These are phyloP conservation scores for Massarina eburnea DNA, from an alignment of 2,329 filamentous ascomycete species.

Conservation along the genomic window DNA sequence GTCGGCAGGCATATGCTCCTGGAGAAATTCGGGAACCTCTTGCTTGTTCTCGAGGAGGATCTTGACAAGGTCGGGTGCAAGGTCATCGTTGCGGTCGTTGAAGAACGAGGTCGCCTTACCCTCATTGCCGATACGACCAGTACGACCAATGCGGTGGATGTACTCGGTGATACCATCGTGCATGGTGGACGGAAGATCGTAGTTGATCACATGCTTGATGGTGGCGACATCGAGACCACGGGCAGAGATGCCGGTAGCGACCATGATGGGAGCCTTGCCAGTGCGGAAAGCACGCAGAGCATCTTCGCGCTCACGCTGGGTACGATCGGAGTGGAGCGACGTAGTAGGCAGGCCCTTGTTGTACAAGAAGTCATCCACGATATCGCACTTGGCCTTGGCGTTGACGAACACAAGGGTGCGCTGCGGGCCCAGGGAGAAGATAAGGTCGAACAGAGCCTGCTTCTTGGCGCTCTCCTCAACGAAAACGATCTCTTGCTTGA, in stretches of 20 bases:
- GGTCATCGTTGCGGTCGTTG: constrained; percentile 71
- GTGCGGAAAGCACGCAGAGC: constrained; percentile 81
- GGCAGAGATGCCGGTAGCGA: constrained; percentile 83
- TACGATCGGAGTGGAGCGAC: constrained; percentile 85
- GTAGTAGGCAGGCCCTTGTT: constrained; percentile 78
- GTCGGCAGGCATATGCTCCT: constrained; percentile 63
- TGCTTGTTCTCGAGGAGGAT: constrained; percentile 80
- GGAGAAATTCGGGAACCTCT: constrained; percentile 78
- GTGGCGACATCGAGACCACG: constrained; percentile 88
- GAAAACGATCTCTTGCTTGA: constrained; percentile 73
- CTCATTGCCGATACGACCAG: constrained; percentile 85
- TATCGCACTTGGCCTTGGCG: constrained; percentile 73
- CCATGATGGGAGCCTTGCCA: constrained; percentile 74
- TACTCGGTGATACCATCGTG: constrained; percentile 94
- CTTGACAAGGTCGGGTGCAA: constrained; percentile 75
- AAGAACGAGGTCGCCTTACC: constrained; percentile 90
- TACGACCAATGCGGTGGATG: constrained; percentile 91
- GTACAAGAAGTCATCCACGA: constrained; percentile 84
- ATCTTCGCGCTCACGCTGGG: constrained; percentile 88
- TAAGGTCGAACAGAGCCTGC: constrained; percentile 68
- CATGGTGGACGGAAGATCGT: constrained; percentile 72
- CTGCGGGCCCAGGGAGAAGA: constrained; percentile 68
- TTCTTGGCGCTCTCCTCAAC: constrained; percentile 69
- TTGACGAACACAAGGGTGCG: constrained; percentile 93
- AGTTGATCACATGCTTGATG: constrained; percentile 92